Evolutionary conservation across 2,329 filamentous ascomycete genomes (phyloP), one percentile per base, ranked within the genome.

Genomic region (Fonsecaea nubica): DNA sequence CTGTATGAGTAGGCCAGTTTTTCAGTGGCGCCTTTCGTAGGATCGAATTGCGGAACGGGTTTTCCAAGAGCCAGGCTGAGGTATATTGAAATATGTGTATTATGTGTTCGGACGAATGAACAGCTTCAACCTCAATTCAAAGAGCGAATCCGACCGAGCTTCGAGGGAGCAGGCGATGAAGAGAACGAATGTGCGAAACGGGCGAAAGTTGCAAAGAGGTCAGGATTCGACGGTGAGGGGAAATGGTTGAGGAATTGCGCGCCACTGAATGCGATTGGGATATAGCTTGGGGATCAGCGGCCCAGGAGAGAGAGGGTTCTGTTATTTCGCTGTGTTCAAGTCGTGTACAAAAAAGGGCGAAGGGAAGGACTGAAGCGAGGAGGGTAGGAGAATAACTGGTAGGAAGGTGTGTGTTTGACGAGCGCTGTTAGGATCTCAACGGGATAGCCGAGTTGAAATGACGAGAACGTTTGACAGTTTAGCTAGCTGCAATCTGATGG

Each of bases 401-500:
- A 53, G 53, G 21, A 9, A 9, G 33, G 36, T 56, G 12, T 38
- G 35, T 32, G 33, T 18, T 48, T 52, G 57, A 15, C 42, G 60
- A 55, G 57, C 52, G 66, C 45, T 57, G 62, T 62, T 56, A 48
- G 38, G 53, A 59, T 48, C 32, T 55, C 36, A 60, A 62, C 53
- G 48, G 32, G 42, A 52, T 38, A 62, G 58, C 12, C 62, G 62
- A 55, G 40, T 68, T 65, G 63, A 65, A 68, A 68, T 68, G 66
- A 68, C 66, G 48, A 33, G 52, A 42, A 61, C 38, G 10, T n/a
- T 57, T 57, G 52, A 55, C 33, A 35, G 52, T 33, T n/a, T 55
- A 7, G 52, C 35, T 55, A 30, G 21, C 52, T 36, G 33, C 52
- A 36, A 33, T 36, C 52, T 55, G 30, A 55, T 55, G 52, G 21